Conservation (phyloP, 225 moss, liverwort and hornwort genomes). For the Asterella californica region DNA sequence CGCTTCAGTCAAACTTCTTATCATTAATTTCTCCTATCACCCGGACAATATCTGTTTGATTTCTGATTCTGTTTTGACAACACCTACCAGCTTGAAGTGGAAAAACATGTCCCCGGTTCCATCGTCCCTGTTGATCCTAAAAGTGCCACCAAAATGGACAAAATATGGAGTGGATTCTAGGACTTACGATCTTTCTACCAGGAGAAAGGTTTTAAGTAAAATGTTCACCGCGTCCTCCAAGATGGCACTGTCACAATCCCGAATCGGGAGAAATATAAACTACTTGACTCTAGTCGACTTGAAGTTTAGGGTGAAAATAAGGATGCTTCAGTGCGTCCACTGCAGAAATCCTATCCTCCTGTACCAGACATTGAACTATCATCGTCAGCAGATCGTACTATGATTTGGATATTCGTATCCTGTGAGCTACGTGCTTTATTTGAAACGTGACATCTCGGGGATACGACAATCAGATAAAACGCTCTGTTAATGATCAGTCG, state of each 20-base stretch:
- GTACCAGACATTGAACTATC: neutral
- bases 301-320: conserved; percentile 57
- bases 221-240: neutral
- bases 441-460: neutral
- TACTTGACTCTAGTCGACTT: conserved; percentile 27
- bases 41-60: neutral
- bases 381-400: neutral
- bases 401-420: too few relatives aligned
- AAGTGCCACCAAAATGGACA: neutral
- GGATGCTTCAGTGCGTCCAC: conserved; percentile 68
- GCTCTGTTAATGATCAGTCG: neutral
- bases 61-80: neutral
- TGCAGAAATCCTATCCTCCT: conserved; percentile 70
- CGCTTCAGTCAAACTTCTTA: too few relatives aligned
- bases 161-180: neutral
- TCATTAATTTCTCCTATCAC: too few relatives aligned
- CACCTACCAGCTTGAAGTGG: neutral
- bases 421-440: neutral
- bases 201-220: neutral
- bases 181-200: neutral
- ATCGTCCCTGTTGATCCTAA: neutral
- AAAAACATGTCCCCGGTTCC: neutral
- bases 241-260: neutral
- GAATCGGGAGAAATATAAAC: neutral
- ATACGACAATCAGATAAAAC: neutral